Evolutionary conservation across 1,139 yeast genomes (phyloP), one percentile per base, ranked within the genome.

Genomic region (Yamadazyma atlantica): DNA sequence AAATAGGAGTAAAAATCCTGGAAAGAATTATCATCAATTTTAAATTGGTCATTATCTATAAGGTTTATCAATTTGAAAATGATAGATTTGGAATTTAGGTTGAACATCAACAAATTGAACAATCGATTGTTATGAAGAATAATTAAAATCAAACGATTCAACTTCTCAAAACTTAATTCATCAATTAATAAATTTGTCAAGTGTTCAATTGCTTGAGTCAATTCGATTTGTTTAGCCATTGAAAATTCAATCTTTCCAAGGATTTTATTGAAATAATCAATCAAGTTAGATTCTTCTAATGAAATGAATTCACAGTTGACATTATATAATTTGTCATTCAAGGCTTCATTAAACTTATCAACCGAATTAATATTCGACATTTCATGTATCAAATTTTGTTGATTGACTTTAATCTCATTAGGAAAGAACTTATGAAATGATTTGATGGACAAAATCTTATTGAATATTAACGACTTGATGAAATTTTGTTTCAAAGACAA

Each of bases 1-100:
- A 82, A 79, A 38, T 82, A 80, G 1, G 85, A 68, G 52, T 80
- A 85, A n/a, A 69, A 57, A 25, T 85, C 92, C 53, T 83, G 92
- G 49, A 78, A 77, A 36, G 73, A 80, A 33, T 75, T 82, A 33
- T 44, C 53, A 15, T 70, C 73, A 19, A 57, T 53, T 32, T 51
- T 55, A 38, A 68, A 69, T 26, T 66, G 66, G 25, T 66, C 66
- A 23, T 44, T 44, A 42, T 72, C 76, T 13, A 70, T 49, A 40
- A 62, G 62, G 22, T 57, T 60, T 3, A 67, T 56, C 29, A 71
- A 43, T 39, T 55, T 60, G 26, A 47, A 41, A 2, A 45, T 40
- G 25, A 50, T 43, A 0, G 66, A 64, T 9, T 62, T 58, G 13
- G 37, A 36, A 2, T 44, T 29, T 27, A 50, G 42, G 43, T 62